Conservation (phyloP, 179 eudicot species). For the Silene coronaria region DNA sequence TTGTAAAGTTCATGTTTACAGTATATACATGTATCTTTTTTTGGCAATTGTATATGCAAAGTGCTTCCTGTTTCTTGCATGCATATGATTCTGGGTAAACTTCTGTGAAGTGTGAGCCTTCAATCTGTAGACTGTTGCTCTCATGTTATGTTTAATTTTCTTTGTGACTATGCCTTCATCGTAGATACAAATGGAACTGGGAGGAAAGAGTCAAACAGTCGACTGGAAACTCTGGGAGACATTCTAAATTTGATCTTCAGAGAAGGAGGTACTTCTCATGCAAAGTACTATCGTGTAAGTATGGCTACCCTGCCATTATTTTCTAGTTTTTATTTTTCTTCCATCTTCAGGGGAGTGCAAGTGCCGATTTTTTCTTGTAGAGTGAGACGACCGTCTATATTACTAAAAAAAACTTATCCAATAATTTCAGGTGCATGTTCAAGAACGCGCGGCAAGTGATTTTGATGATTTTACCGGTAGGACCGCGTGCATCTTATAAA, state of each 20-base stretch:
- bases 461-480: constrained; percentile 51
- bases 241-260: constrained; percentile 64
- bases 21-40: neutral
- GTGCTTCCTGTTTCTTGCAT: neutral
- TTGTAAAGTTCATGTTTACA: constrained; percentile 11
- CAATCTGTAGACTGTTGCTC: neutral
- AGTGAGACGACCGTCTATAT: constrained; percentile 19
- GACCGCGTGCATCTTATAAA: neutral
- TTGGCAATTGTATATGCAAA: neutral
- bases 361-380: neutral
- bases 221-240: constrained; percentile 75
- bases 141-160: neutral
- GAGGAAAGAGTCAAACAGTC: constrained; percentile 52
- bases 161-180: constrained; percentile 11
- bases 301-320: constrained; percentile 5
- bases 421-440: constrained; percentile 71
- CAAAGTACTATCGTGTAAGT: constrained; percentile 81
- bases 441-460: constrained; percentile 52
- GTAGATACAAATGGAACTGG: constrained; percentile 50
- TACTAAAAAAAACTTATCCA: constrained; percentile 6
- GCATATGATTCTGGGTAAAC: neutral
- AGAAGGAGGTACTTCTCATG: constrained; percentile 74
- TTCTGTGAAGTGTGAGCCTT: neutral
- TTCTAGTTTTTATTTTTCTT: neutral
- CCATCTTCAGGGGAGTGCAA: neutral